Base-by-base conservation (phyloP, 2,329 filamentous ascomycete species). In the Thielaviopsis ethacetica region DNA sequence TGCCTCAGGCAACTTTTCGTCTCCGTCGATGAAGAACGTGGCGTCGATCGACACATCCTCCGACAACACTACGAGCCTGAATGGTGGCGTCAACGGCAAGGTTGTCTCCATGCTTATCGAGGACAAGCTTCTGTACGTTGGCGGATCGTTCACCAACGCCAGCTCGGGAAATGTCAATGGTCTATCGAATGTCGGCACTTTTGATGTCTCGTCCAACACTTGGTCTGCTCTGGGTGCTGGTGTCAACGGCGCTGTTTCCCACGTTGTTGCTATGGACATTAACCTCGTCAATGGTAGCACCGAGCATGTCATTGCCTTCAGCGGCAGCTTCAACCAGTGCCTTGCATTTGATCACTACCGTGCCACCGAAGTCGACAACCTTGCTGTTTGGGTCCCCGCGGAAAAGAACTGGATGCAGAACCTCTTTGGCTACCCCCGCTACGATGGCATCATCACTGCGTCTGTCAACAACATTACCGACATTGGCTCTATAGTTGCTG, bases 351-450 rank as follows among this genome's bases (percentile, higher is more conserved):
- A 74, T 41, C 75, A 75, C 63, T 84, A 84, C 63, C 69, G 76
- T 6, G 78, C 82, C 10, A 76, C 84, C 27, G 66, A 78, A 9
- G 86, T 83, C 0, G 71, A 81, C 56, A 90, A 91, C 1, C 89
- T 98, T 66, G 91, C 89, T 15, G 76, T 97, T 44, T 98, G 93
- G 93, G 85, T 97, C 7, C 88, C 88, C 2, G 94, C 90, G 3
- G 76, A 79, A 62, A 78, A 77, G 60, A 93, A 93, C 68, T 98
- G 93, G 93, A 76, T 98, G 17, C 82, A 89, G 67, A 93, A 94
- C 64, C 72, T 96, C 19, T 70, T 82, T 41, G 73, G 81, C 6
- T 72, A 79, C 7, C 82, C 87, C 58, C 76, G 80, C 6, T 79
- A 94, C 65, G 77, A 78, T 60, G 94, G 93, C 44, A 73, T 83